phyloP scores from a whole-genome alignment of 352 stramenopile species.

The Achlya hypogyna region DNA sequence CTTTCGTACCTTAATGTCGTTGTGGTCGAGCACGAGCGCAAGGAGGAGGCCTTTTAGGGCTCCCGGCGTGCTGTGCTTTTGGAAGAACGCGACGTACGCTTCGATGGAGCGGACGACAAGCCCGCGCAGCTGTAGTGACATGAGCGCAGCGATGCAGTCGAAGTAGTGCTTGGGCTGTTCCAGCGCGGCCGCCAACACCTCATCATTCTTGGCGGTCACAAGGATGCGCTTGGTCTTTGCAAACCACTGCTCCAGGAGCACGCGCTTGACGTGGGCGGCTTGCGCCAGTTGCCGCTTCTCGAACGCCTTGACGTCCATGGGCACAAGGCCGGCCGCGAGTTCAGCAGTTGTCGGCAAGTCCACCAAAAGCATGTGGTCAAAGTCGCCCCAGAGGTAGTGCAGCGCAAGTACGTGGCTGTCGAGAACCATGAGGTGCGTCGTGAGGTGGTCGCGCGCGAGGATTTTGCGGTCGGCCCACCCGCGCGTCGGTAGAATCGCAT shows the following conservation, averaged over 20 bases:
- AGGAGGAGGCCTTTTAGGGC: conserved; percentile 22
- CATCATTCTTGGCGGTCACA: conserved; percentile 15
- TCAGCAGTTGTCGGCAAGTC: conserved; percentile 30
- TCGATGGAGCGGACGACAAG: conserved; percentile 56
- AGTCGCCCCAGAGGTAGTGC: conserved; percentile 54
- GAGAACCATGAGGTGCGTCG: conserved; percentile 31
- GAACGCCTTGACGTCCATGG: conserved; percentile 43
- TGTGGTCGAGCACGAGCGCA: conserved; percentile 22
- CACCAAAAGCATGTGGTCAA: conserved; percentile 39
- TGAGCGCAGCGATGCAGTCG: conserved; percentile 48
- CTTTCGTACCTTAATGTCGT: conserved; percentile 21
- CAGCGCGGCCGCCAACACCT: conserved; percentile 7
- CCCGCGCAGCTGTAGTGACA: conserved; percentile 62
- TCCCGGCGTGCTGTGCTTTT: conserved; percentile 20
- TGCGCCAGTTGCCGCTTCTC: conserved; percentile 44
- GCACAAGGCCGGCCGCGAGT: conserved; percentile 22
- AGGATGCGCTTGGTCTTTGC: conserved; percentile 35
- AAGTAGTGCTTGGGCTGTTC: conserved; percentile 37
- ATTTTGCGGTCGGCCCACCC: conserved; percentile 7
- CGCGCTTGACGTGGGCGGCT: conserved; percentile 29
- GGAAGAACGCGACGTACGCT: conserved; percentile 59
- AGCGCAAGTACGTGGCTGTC: conserved; percentile 42
- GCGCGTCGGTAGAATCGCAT: background rate
- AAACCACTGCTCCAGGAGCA: conserved; percentile 62
- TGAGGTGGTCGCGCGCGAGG: background rate